Evolutionary conservation across 1,139 yeast species (phyloP).

Genomic region (Oligophagozyma castellii): DNA sequence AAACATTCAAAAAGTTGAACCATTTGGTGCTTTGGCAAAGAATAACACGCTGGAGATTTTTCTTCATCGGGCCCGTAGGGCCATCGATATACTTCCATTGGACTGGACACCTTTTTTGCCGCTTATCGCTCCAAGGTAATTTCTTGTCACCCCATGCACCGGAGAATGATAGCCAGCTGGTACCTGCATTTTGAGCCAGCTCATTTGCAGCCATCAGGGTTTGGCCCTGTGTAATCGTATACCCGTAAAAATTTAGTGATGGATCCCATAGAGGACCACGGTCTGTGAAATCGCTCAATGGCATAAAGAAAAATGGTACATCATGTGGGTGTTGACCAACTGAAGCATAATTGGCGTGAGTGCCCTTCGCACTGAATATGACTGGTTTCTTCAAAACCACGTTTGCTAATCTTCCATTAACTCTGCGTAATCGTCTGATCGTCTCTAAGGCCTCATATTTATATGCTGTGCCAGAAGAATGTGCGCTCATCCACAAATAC

Average conservation of each 20-base stretch:
- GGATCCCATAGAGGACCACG: constrained; percentile 96
- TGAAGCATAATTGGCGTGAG: constrained; percentile 94
- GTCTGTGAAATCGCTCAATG: constrained; percentile 85
- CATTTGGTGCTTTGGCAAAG: constrained; percentile 80
- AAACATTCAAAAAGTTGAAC: constrained; percentile 65
- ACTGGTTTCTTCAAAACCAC: constrained; percentile 41
- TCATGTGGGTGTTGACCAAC: constrained; percentile 95
- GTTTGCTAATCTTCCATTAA: constrained; percentile 17
- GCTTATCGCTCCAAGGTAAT: constrained; percentile 48
- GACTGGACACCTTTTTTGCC: constrained; percentile 80
- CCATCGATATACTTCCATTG: constrained; percentile 88
- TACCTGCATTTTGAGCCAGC: constrained; percentile 27
- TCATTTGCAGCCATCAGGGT: constrained; percentile 33
- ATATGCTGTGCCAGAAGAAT: constrained; percentile 93
- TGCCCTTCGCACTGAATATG: constrained; percentile 83
- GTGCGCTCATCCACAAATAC: constrained; percentile 98
- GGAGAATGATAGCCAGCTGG: constrained; percentile 63
- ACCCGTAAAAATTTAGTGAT: constrained; percentile 61
- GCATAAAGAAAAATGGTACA: constrained; percentile 62
- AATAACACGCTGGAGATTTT: constrained; percentile 51
- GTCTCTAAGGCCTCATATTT: constrained; percentile 64
- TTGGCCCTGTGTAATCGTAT: constrained; percentile 30
- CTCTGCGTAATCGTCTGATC: constrained; percentile 28
- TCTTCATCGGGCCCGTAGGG: constrained; percentile 77
- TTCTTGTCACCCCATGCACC: constrained; percentile 92